Conservation (phyloP, 208 protist species). For the Hexamita inflata region DNA sequence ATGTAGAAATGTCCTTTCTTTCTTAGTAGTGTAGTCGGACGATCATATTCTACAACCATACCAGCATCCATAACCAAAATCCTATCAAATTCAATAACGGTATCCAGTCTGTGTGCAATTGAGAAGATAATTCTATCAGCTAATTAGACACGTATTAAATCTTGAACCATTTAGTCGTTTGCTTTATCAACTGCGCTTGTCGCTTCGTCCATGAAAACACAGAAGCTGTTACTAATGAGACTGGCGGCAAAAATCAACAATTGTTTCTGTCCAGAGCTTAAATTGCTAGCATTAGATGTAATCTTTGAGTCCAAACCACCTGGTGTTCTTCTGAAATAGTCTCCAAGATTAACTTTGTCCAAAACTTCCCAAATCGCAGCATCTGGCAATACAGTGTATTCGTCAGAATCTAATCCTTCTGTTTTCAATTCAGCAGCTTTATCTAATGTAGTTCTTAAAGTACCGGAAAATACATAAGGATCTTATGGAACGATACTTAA, state of each 20-base stretch:
- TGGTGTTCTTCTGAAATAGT: background rate
- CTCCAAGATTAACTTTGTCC: slow-evolving; percentile 6
- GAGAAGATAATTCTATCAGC: slow-evolving; percentile 14
- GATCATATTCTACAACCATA: background rate
- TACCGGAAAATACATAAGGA: slow-evolving; percentile 44
- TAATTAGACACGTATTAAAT: slow-evolving; percentile 9
- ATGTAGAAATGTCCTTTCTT: background rate
- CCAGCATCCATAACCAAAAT: slow-evolving; percentile 40
- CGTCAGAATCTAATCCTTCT: background rate
- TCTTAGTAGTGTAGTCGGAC: background rate
- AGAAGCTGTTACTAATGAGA: slow-evolving; percentile 15
- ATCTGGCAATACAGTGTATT: slow-evolving; percentile 19
- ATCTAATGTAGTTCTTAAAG: slow-evolving; percentile 41
- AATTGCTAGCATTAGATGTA: slow-evolving; percentile 12
- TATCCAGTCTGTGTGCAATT: slow-evolving; percentile 39
- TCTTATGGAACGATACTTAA: slow-evolving; percentile 47
- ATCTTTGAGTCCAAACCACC: slow-evolving; percentile 17
- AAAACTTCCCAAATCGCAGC: slow-evolving; percentile 31
- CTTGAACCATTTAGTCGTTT: slow-evolving; percentile 33
- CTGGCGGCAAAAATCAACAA: slow-evolving; percentile 28
- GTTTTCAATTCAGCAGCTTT: slow-evolving; percentile 16
- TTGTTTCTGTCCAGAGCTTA: slow-evolving; percentile 31
- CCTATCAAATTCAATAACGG: slow-evolving; percentile 54
- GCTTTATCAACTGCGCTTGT: slow-evolving; percentile 27
- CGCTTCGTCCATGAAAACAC: slow-evolving; percentile 34